A percentile compares a stretch with the other conserved stretches of the same genome.
Conservation (phyloP, 192 early-diverging fungal species). For the Thamnidium elegans region DNA sequence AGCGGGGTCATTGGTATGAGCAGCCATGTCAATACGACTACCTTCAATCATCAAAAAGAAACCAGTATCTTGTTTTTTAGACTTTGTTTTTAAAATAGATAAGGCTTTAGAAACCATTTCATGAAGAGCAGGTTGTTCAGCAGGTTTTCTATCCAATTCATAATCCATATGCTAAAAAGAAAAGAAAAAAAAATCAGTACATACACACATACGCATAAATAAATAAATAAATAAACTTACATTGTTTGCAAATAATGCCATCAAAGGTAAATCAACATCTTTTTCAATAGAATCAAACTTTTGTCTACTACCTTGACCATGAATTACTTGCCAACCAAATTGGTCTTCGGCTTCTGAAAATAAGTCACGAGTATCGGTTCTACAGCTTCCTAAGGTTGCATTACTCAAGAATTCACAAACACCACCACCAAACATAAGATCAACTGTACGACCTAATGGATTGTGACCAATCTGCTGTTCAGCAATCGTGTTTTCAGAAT, state of each 20-base stretch:
- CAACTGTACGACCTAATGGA: conserved; percentile 33
- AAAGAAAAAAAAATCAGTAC: not conserved
- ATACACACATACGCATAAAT: not conserved
- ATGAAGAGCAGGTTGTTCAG: conserved; percentile 43
- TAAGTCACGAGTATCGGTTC: conserved; percentile 40
- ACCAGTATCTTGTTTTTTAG: conserved; percentile 24
- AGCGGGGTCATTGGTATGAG: conserved; percentile 56
- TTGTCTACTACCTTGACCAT: not conserved
- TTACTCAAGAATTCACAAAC: conserved; percentile 46
- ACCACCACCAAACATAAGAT: conserved; percentile 58
- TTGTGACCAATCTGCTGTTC: conserved; percentile 47
- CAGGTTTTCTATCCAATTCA: conserved; percentile 45
- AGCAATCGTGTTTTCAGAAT: conserved; percentile 55
- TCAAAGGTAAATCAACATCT: conserved; percentile 33
- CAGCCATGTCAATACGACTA: conserved; percentile 58
- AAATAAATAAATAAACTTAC: conserved; percentile 8
- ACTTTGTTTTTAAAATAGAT: conserved; percentile 27
- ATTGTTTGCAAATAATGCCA: conserved; percentile 44
- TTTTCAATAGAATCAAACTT: conserved; percentile 25
- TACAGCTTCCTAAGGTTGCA: conserved; percentile 32
- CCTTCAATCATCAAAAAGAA: conserved; percentile 66
- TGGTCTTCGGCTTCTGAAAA: conserved; percentile 27
- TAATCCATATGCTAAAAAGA: conserved; percentile 48
- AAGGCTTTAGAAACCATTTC: conserved; percentile 54
- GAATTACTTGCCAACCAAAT: conserved; percentile 21